Conservation (phyloP, 129 eudicot species). For the Tanacetum coccineum region DNA sequence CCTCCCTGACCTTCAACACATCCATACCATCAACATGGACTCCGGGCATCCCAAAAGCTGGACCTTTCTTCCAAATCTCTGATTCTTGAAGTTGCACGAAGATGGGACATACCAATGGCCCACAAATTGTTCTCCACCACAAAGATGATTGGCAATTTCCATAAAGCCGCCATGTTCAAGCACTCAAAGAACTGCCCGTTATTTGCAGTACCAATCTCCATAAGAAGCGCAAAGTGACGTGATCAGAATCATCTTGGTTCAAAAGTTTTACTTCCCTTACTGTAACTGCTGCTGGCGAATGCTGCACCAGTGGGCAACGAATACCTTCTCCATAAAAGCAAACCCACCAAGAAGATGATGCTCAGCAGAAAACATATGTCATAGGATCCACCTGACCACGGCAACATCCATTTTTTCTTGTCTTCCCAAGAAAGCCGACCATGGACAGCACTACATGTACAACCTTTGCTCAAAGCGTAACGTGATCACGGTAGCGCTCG, state of each 20-base stretch:
- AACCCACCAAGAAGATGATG: slow-evolving; percentile 26
- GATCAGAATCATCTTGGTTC: slow-evolving; percentile 29
- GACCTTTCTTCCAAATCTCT: slow-evolving; percentile 27
- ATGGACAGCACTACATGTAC: slow-evolving; percentile 23
- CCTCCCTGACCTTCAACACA: slow-evolving; percentile 30
- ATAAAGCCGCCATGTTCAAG: slow-evolving; percentile 29
- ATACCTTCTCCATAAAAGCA: slow-evolving; percentile 27
- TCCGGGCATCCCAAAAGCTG: slow-evolving; percentile 29
- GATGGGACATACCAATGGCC: slow-evolving; percentile 32
- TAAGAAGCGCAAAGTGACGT: slow-evolving; percentile 21
- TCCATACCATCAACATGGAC: slow-evolving; percentile 32
- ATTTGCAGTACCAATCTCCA: slow-evolving; percentile 29
- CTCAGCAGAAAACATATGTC: slow-evolving; percentile 29
- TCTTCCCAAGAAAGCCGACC: slow-evolving; percentile 22
- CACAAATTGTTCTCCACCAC: slow-evolving; percentile 25
- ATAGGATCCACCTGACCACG: slow-evolving; percentile 26
- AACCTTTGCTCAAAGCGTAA: slow-evolving; percentile 27
- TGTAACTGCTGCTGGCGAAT: slow-evolving; percentile 24
- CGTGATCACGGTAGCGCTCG: slow-evolving; percentile 31
- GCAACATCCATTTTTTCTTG: slow-evolving; percentile 23
- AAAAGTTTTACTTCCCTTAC: slow-evolving; percentile 27
- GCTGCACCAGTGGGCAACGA: slow-evolving; percentile 25
- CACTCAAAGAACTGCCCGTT: slow-evolving; percentile 27
- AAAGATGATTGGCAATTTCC: slow-evolving; percentile 26
- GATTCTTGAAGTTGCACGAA: slow-evolving; percentile 29